These are phyloP conservation scores for Dimocarpus longan DNA, from an alignment of 345 rosid species.

Conservation along the genomic window DNA sequence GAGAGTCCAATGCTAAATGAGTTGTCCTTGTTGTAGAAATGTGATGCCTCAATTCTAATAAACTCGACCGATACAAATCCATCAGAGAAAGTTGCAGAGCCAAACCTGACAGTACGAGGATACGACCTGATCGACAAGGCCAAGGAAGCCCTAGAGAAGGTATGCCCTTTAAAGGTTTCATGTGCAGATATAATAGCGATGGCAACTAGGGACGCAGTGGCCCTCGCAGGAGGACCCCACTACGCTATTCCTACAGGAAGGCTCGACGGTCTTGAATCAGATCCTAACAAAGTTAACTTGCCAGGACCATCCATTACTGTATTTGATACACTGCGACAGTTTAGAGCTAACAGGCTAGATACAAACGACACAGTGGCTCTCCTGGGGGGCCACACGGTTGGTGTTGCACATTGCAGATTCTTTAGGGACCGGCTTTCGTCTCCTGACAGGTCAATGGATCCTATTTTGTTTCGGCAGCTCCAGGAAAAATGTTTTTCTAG, in stretches of 20 bases:
- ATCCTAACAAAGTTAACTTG: constrained; percentile 46
- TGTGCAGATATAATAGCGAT: constrained; percentile 68
- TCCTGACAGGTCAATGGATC: constrained; percentile 51
- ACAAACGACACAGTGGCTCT: constrained; percentile 64
- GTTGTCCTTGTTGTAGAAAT: constrained; percentile 42
- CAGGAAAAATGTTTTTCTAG: constrained; percentile 32
- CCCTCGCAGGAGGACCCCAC: constrained; percentile 54
- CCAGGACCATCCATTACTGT: constrained; percentile 57
- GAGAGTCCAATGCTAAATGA: neutral
- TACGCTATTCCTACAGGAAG: constrained; percentile 59
- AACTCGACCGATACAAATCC: constrained; percentile 41
- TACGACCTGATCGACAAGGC: constrained; percentile 57
- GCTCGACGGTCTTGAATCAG: constrained; percentile 59
- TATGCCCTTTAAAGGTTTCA: constrained; percentile 60
- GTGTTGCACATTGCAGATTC: constrained; percentile 61
- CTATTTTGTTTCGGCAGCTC: constrained; percentile 35
- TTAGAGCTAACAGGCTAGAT: constrained; percentile 44
- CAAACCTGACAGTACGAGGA: constrained; percentile 67
- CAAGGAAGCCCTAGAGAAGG: constrained; percentile 51
- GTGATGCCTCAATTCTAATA: constrained; percentile 79
- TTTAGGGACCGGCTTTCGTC: constrained; percentile 47
- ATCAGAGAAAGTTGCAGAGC: constrained; percentile 64
- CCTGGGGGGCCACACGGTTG: constrained; percentile 74
- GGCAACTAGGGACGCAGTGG: constrained; percentile 65
- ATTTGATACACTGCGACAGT: constrained; percentile 31